Evolutionary conservation across 257 asterid genomes (phyloP).

Genomic region (Solanum lycopersicoides): DNA sequence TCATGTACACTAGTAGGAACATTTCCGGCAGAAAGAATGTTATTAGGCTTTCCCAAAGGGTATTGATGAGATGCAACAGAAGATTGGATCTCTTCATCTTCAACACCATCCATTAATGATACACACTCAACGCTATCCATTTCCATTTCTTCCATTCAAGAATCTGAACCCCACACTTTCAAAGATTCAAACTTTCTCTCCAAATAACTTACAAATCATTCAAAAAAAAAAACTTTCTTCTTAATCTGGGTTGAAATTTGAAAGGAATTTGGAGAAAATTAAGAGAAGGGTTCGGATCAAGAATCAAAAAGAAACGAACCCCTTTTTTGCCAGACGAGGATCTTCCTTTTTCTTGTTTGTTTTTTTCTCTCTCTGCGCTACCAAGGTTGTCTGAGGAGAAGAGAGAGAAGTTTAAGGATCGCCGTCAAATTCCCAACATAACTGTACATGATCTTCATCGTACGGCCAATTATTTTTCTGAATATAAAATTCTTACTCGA

Average conservation of each 20-base stretch:
- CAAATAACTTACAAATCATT: neutral
- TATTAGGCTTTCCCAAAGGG: slow-evolving; percentile 36
- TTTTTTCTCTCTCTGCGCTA: neutral
- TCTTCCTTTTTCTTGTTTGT: slow-evolving; percentile 3
- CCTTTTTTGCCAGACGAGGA: slow-evolving; percentile 6
- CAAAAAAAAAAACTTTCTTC: neutral
- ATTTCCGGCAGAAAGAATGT: slow-evolving; percentile 26
- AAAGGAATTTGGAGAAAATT: neutral
- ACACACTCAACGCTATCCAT: slow-evolving; percentile 68
- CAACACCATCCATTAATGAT: slow-evolving; percentile 58
- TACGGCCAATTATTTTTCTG: slow-evolving; percentile 11
- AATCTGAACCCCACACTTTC: neutral
- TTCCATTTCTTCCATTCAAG: slow-evolving; percentile 26
- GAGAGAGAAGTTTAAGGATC: slow-evolving; percentile 28
- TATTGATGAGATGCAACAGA: slow-evolving; percentile 26
- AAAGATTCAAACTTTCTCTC: neutral
- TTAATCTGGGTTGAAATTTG: neutral
- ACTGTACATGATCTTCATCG: slow-evolving; percentile 18
- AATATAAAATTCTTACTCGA: neutral
- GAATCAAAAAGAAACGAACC: neutral
- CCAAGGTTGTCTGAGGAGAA: slow-evolving; percentile 13
- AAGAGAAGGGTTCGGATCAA: neutral
- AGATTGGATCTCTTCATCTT: slow-evolving; percentile 67
- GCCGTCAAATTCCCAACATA: slow-evolving; percentile 23
- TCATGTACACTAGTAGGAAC: slow-evolving; percentile 74